A percentile compares a stretch with the other conserved stretches of the same genome.
Evolutionary conservation across 768 basidiomycete genomes (phyloP).

Genomic region (Mycena galericulata): DNA sequence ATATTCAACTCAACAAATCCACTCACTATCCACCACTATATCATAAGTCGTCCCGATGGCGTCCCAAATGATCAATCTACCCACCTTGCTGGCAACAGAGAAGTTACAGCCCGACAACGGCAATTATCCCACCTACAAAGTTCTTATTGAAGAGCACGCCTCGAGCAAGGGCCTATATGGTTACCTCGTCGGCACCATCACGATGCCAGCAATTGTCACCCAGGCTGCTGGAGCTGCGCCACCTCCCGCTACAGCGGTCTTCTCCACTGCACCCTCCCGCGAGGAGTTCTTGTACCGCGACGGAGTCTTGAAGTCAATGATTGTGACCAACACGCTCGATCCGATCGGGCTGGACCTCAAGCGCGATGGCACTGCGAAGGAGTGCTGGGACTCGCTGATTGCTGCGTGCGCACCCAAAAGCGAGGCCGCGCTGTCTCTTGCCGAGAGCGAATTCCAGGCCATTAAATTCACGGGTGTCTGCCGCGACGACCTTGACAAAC

Average conservation of each 20-base stretch:
- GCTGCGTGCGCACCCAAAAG: too few relatives aligned
- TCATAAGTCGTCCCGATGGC: conserved; percentile 17
- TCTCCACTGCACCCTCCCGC: conserved; percentile 14
- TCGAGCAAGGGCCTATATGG: too few relatives aligned
- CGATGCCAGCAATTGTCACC: too few relatives aligned
- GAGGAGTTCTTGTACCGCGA: conserved; percentile 18
- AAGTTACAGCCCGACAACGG: too few relatives aligned
- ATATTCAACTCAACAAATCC: neutral
- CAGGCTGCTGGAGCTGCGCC: neutral
- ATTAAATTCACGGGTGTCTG: too few relatives aligned
- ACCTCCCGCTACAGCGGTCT: conserved; percentile 14
- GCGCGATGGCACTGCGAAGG: conserved; percentile 16
- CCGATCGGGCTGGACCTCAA: conserved; percentile 23
- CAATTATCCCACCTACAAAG: too few relatives aligned
- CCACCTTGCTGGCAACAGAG: too few relatives aligned
- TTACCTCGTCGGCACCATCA: too few relatives aligned
- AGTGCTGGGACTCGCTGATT: conserved; percentile 22
- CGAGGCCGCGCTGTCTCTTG: too few relatives aligned
- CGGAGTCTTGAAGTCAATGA: too few relatives aligned
- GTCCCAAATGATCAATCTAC: conserved; percentile 16
- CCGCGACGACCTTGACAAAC: neutral
- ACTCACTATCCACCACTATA: neutral
- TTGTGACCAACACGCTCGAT: conserved; percentile 16
- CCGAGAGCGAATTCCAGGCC: too few relatives aligned
- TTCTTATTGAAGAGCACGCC: too few relatives aligned